Evolutionary conservation across 345 rosid genomes (phyloP).

Genomic region (Linum usitatissimum): DNA sequence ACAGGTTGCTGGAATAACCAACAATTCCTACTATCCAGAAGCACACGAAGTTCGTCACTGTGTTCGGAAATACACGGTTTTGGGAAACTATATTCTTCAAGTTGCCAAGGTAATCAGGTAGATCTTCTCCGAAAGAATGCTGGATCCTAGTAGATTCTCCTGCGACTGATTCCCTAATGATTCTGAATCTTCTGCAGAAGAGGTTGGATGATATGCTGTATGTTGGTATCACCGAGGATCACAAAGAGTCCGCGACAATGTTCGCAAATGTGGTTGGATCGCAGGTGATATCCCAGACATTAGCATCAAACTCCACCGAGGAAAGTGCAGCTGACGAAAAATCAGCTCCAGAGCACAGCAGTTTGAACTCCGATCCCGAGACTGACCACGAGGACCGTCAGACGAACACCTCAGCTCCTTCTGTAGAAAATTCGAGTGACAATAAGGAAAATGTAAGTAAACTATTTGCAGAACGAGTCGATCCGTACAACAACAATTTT

Average conservation of each 20-base stretch:
- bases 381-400: constrained; percentile 36
- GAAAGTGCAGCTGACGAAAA: constrained; percentile 14
- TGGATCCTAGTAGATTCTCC: constrained; percentile 9
- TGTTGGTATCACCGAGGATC: constrained; percentile 92
- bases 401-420: constrained; percentile 22
- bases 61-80: constrained; percentile 55
- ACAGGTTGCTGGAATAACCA: constrained; percentile 94
- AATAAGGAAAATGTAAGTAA: constrained; percentile 47
- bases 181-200: constrained; percentile 63
- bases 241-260: constrained; percentile 85
- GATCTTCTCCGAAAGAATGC: not conserved
- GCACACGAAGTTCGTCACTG: constrained; percentile 84
- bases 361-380: constrained; percentile 35
- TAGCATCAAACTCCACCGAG: constrained; percentile 20
- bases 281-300: constrained; percentile 72
- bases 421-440: constrained; percentile 25
- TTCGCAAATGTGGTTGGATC: constrained; percentile 88
- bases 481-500: not conserved
- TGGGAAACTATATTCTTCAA: constrained; percentile 66
- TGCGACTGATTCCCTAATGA: constrained; percentile 18
- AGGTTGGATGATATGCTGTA: constrained; percentile 87
- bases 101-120: constrained; percentile 65
- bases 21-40: constrained; percentile 63
- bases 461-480: not conserved
- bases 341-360: constrained; percentile 46